Evolutionary conservation across 2,329 filamentous ascomycete genomes (phyloP).

Genomic region (Fusarium haematococcum): DNA sequence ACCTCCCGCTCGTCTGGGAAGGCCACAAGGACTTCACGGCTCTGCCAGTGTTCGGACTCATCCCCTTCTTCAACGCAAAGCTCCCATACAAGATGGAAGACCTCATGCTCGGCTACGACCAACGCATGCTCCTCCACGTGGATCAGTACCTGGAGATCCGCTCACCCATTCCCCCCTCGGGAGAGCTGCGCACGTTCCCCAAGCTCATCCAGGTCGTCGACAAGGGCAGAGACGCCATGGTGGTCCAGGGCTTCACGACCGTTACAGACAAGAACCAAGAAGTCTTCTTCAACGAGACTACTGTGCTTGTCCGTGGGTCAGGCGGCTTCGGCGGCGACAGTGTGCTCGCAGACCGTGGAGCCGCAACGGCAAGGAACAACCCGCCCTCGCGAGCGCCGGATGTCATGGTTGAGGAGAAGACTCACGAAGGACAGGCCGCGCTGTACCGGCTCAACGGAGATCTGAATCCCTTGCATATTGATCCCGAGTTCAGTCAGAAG

Average conservation of each 20-base stretch:
- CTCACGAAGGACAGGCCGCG: conserved; percentile 90
- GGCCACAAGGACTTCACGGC: conserved; percentile 92
- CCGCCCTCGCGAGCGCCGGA: conserved; percentile 83
- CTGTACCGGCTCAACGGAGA: conserved; percentile 95
- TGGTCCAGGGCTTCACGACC: conserved; percentile 79
- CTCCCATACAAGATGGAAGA: conserved; percentile 83
- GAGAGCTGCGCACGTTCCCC: conserved; percentile 78
- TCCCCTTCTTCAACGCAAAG: conserved; percentile 90
- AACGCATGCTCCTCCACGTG: conserved; percentile 98
- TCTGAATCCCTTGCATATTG: conserved; percentile 84
- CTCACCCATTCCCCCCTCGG: conserved; percentile 84
- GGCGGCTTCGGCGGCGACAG: conserved; percentile 89
- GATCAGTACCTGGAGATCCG: conserved; percentile 98
- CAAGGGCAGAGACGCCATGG: conserved; percentile 90
- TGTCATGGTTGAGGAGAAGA: conserved; percentile 84
- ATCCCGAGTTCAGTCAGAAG: conserved; percentile 92
- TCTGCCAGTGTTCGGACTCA: conserved; percentile 93
- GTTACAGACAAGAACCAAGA: conserved; percentile 88
- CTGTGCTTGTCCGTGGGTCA: conserved; percentile 88
- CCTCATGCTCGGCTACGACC: conserved; percentile 93
- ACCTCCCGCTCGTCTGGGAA: conserved; percentile 89
- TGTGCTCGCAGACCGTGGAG: conserved; percentile 83
- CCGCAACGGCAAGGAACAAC: conserved; percentile 82
- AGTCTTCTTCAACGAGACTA: conserved; percentile 96
- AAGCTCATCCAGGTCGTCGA: conserved; percentile 91